Evolutionary conservation across 2,329 filamentous ascomycete species (phyloP).

Genomic region (Chrysoporthe deuterocubensis): DNA sequence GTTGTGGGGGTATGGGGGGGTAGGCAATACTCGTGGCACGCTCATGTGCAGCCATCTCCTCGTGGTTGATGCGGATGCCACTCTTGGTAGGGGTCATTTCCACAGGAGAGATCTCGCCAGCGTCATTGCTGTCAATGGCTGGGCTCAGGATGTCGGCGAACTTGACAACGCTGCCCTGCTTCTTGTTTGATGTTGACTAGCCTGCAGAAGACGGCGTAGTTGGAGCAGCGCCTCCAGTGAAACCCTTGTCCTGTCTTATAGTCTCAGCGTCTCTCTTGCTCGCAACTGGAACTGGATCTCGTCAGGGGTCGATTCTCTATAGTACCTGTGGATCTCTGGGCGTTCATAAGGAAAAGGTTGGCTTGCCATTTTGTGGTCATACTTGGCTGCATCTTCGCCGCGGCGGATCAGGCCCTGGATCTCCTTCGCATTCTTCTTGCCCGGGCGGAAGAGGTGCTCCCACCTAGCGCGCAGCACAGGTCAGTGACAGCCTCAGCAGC

Average conservation of each 20-base stretch:
- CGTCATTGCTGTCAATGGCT: slow-evolving; percentile 28
- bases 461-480: too few relatives aligned
- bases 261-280: slow-evolving; percentile 54
- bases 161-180: slow-evolving; percentile 57
- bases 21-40: neutral
- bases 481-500: too few relatives aligned
- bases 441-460: slow-evolving; percentile 57
- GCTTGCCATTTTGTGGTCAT: slow-evolving; percentile 36
- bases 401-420: slow-evolving; percentile 41
- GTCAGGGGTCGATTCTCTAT: slow-evolving; percentile 60
- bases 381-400: slow-evolving; percentile 48
- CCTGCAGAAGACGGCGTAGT: slow-evolving; percentile 14
- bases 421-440: slow-evolving; percentile 47
- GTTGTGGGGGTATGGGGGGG: too few relatives aligned
- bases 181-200: slow-evolving; percentile 23
- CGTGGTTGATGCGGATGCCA: neutral
- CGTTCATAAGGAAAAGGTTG: slow-evolving; percentile 20
- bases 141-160: slow-evolving; percentile 46
- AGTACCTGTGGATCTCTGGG: slow-evolving; percentile 63
- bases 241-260: slow-evolving; percentile 38
- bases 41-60: neutral
- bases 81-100: slow-evolving; percentile 12
- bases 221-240: neutral
- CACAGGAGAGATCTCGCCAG: slow-evolving; percentile 22
- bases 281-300: slow-evolving; percentile 67